phyloP scores from a whole-genome alignment of 345 rosid genomes.

The Ceriops decandra region DNA sequence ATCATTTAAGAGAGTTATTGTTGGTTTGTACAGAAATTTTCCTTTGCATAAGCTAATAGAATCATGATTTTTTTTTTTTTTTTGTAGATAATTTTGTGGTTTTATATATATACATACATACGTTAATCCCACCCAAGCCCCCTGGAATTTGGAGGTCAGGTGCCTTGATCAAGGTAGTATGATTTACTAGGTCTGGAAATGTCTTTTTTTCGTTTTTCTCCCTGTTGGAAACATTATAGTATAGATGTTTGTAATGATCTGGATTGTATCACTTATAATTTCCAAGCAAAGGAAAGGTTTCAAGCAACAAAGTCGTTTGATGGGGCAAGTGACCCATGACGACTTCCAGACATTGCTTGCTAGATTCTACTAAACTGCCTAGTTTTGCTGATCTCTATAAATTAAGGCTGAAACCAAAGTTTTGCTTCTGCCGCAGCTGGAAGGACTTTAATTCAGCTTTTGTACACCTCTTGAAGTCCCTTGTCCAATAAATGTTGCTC shows the following conservation, averaged over 20 bases:
- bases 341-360: neutral
- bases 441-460: too few relatives aligned
- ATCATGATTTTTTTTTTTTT: neutral
- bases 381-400: neutral
- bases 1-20: neutral
- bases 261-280: slow-evolving; percentile 8
- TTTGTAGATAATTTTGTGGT: neutral
- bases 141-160: too few relatives aligned
- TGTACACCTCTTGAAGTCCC: too few relatives aligned
- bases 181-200: too few relatives aligned
- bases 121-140: too few relatives aligned
- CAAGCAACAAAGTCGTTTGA: neutral
- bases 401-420: neutral
- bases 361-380: neutral
- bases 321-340: neutral
- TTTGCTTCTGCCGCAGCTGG: too few relatives aligned
- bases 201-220: too few relatives aligned
- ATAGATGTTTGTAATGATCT: neutral
- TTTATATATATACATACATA: too few relatives aligned
- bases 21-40: neutral
- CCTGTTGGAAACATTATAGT: too few relatives aligned
- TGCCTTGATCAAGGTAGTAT: too few relatives aligned
- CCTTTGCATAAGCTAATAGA: neutral
- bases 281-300: slow-evolving; percentile 14
- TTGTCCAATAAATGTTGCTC: too few relatives aligned